Base-by-base conservation (phyloP, 2,329 filamentous ascomycete species). In the Drechslerella dactyloides region DNA sequence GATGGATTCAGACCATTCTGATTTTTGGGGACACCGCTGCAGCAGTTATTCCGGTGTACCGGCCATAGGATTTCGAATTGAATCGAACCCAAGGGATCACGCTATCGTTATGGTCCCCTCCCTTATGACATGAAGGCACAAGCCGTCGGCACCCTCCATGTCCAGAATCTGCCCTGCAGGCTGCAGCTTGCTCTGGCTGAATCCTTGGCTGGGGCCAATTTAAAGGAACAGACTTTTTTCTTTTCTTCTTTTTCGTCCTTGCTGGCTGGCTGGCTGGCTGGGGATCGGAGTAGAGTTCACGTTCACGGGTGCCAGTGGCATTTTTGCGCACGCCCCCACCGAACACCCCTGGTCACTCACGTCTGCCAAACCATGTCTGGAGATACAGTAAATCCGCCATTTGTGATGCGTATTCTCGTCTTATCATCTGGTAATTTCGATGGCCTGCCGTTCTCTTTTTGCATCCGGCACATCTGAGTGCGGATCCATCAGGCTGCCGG, bases 151-250 rank as follows among this genome's bases (percentile, higher is more conserved):
- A 17, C 37, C 37, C 37, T 42, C 44, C 44, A 10, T 48, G 44
- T 21, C 44, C 15, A 19, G n/a, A 19, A 19, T 48, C 44, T 48
- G 44, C 44, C 44, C 44, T 48, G 44, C 44, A 23, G 44, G 44
- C 44, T 48, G 44, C 15, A 21, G 44, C 17, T 44, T 15, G 35
- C 35, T 37, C 8, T 33, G 27, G 3, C 4, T 4, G 27, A 8
- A 33, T 33, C 27, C 27, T n/a, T n/a, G n/a, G n/a, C n/a, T 33
- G 8, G 8, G 8, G 27, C 27, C 8, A 33, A 33, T 33, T 33
- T 33, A 33, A 33, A 3, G 8, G 3, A 8, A 8, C 27, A 8
- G 8, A 4, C 3, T 33, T 33, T 33, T 33, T 8, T 33, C 3
- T 33, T 33, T 33, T 33, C 27, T 33, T 33, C 27, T 33, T 33